Evolutionary conservation across 352 stramenopile species (phyloP).

Genomic region (Peronospora belbahrii): DNA sequence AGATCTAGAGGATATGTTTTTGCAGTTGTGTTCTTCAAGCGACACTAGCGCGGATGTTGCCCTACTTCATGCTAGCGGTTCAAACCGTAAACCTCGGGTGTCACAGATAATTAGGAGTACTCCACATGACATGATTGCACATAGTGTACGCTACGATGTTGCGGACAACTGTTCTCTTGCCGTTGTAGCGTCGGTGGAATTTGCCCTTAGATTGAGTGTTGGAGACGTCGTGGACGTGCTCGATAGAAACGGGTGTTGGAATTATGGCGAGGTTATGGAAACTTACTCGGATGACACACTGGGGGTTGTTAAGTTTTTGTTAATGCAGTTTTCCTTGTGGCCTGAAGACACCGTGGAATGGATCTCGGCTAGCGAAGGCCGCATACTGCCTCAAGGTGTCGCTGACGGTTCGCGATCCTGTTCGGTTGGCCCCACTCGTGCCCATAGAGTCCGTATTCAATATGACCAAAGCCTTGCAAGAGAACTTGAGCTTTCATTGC

Average conservation of each 20-base stretch:
- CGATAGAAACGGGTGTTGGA: constrained; percentile 74
- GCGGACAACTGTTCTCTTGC: constrained; percentile 29
- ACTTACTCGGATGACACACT: constrained; percentile 33
- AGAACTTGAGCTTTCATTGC: constrained; percentile 45
- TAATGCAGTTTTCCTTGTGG: constrained; percentile 60
- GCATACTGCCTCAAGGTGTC: constrained; percentile 64
- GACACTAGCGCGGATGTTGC: constrained; percentile 9
- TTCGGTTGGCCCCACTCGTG: constrained; percentile 30
- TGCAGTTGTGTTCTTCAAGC: constrained; percentile 36
- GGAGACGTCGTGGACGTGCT: constrained; percentile 75
- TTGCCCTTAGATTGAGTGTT: constrained; percentile 39
- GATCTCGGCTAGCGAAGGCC: constrained; percentile 57
- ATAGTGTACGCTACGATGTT: constrained; percentile 31
- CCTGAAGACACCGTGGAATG: constrained; percentile 54
- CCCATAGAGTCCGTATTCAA: constrained; percentile 32
- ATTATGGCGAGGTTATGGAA: constrained; percentile 68
- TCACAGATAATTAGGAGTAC: constrained; percentile 35
- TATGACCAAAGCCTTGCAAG: constrained; percentile 45
- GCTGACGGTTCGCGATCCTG: constrained; percentile 40
- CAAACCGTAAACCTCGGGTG: constrained; percentile 14
- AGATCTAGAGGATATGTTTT: constrained; percentile 54
- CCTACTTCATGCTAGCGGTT: constrained; percentile 2
- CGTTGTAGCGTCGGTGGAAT: constrained; percentile 64
- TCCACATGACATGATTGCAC: constrained; percentile 44
- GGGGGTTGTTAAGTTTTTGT: constrained; percentile 45